Conservation (phyloP, 225 moss, liverwort and hornwort genomes). For the Takakia lepidozioides region DNA sequence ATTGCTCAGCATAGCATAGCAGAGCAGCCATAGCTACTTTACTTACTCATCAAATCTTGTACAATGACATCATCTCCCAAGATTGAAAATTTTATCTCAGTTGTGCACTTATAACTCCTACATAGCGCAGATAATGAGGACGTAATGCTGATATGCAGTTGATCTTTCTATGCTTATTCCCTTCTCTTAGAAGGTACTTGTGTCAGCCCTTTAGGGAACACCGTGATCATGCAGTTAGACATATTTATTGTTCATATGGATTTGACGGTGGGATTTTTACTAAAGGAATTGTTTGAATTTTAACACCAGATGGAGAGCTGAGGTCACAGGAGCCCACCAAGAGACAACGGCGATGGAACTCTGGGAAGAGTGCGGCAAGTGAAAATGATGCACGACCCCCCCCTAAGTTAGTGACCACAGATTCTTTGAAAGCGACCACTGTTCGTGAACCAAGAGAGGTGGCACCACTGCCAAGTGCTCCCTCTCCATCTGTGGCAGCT, state of each 20-base stretch:
- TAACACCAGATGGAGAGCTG: slow-evolving; percentile 45
- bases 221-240: neutral
- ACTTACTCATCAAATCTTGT: too few relatives aligned
- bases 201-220: neutral
- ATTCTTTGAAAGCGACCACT: slow-evolving; percentile 32
- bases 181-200: too few relatives aligned
- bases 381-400: slow-evolving; percentile 38
- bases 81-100: too few relatives aligned
- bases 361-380: slow-evolving; percentile 60
- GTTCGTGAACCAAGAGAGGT: slow-evolving; percentile 40
- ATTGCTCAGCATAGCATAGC: too few relatives aligned
- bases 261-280: neutral
- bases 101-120: too few relatives aligned
- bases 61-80: too few relatives aligned
- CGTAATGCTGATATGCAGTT: too few relatives aligned
- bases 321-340: slow-evolving; percentile 76
- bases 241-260: neutral
- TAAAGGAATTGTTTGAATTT: slow-evolving; percentile 2
- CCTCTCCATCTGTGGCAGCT: slow-evolving; percentile 34
- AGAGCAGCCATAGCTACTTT: too few relatives aligned
- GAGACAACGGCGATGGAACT: slow-evolving; percentile 89
- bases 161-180: too few relatives aligned
- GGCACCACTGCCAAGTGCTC: slow-evolving; percentile 17
- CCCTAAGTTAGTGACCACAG: slow-evolving; percentile 15
- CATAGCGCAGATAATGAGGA: too few relatives aligned